phyloP scores from a whole-genome alignment of 164 flowering plant species.

The Aristolochia fimbriata region DNA sequence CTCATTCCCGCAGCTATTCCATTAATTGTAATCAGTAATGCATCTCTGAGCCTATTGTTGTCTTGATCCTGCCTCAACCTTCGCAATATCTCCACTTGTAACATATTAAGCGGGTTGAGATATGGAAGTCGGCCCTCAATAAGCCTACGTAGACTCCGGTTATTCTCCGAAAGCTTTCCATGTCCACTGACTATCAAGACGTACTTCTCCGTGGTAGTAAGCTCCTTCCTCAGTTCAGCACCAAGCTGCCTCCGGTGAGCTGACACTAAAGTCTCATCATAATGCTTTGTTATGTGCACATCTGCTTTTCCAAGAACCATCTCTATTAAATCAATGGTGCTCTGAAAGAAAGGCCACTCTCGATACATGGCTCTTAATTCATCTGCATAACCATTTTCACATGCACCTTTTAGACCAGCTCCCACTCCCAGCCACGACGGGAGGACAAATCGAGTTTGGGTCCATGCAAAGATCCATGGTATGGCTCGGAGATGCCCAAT shows the following conservation, averaged over 20 bases:
- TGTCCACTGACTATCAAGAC: slow-evolving; percentile 72
- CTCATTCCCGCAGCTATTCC: slow-evolving; percentile 99
- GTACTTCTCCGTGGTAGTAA: slow-evolving; percentile 50
- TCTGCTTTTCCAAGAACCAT: slow-evolving; percentile 94
- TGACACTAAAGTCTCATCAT: slow-evolving; percentile 81
- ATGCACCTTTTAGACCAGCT: slow-evolving; percentile 67
- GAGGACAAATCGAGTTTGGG: slow-evolving; percentile 85
- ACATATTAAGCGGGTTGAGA: slow-evolving; percentile 76
- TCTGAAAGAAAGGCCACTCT: slow-evolving; percentile 96
- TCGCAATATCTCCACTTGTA: slow-evolving; percentile 80
- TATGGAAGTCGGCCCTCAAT: slow-evolving; percentile 81
- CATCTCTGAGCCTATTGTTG: slow-evolving; percentile 73
- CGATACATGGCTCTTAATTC: slow-evolving; percentile 75
- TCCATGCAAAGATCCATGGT: slow-evolving; percentile 97
- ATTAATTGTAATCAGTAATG: slow-evolving; percentile 81
- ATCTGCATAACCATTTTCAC: slow-evolving; percentile 64
- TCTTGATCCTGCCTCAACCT: slow-evolving; percentile 71
- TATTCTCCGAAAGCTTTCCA: slow-evolving; percentile 61
- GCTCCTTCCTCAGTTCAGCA: slow-evolving; percentile 56
- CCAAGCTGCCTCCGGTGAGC: slow-evolving; percentile 55
- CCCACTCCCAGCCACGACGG: slow-evolving; percentile 99
- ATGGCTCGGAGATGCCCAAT: slow-evolving; percentile 89
- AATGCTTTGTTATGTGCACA: slow-evolving; percentile 65
- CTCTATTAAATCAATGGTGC: slow-evolving; percentile 83
- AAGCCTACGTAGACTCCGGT: slow-evolving; percentile 58